Conservation (phyloP, 1,284 basidiomycete genomes). For the Cutaneotrichosporon curvatum region DNA sequence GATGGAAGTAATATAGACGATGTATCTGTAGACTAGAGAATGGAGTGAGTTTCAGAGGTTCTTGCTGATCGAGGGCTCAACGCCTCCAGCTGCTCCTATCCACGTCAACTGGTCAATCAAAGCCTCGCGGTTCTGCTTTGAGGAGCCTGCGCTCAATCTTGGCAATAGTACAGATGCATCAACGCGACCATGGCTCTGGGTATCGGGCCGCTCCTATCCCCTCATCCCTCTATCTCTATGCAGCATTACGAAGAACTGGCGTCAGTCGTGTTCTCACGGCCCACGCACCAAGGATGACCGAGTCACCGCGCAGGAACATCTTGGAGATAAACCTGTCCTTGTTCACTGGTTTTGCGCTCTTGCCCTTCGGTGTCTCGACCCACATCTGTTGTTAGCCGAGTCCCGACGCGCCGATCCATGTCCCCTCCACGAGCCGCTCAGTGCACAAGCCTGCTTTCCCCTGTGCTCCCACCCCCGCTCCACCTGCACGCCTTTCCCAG, state of each 20-base stretch:
- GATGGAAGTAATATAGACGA: neutral
- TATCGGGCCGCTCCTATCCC: conserved; percentile 6
- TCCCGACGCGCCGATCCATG: no score
- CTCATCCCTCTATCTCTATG: conserved; percentile 46
- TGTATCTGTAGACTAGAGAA: neutral
- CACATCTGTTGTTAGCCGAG: conserved; percentile 65
- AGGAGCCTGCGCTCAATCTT: no score
- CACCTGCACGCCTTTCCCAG: no score
- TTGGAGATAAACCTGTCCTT: conserved; percentile 96
- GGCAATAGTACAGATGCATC: conserved; percentile 15
- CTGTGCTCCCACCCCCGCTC: no score
- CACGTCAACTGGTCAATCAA: neutral
- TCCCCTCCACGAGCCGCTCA: no score
- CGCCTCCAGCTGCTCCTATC: no score
- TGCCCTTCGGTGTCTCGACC: conserved; percentile 96
- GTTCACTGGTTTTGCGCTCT: conserved; percentile 97
- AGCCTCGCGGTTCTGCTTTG: neutral
- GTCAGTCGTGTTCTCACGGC: conserved; percentile 3
- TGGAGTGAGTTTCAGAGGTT: neutral
- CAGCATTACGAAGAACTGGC: conserved; percentile 76
- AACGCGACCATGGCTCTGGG: conserved; percentile 12
- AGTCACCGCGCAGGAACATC: conserved; percentile 67
- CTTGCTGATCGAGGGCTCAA: no score
- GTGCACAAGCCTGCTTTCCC: no score
- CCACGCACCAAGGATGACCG: conserved; percentile 80